These are phyloP conservation scores for Cladophialophora chaetospira DNA, from an alignment of 2,329 filamentous ascomycete genomes.

Conservation along the genomic window DNA sequence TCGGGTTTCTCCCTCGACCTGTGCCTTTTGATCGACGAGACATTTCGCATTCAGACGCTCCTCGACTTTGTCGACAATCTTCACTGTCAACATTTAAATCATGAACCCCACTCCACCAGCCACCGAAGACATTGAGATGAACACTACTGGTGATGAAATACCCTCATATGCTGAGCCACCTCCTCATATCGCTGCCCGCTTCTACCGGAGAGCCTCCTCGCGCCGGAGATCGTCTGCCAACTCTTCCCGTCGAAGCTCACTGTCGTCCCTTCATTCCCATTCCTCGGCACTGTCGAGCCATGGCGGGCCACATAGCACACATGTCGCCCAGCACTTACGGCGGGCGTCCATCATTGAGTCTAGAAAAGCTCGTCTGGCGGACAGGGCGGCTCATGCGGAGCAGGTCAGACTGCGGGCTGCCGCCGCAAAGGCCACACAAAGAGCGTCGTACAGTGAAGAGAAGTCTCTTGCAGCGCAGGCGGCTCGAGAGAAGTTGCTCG, in stretches of 20 bases:
- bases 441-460: conserved; percentile 61
- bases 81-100: neutral
- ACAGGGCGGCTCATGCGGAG: conserved; percentile 66
- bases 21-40: neutral
- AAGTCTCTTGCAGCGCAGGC: conserved; percentile 64
- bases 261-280: conserved; percentile 63
- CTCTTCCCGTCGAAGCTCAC: conserved; percentile 65
- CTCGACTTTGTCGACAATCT: neutral
- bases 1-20: neutral
- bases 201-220: conserved; percentile 56
- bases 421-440: conserved; percentile 60
- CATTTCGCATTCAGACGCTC: too few species aligned
- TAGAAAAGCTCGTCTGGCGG: conserved; percentile 64
- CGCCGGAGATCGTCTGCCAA: conserved; percentile 62
- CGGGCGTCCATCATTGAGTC: conserved; percentile 66
- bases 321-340: conserved; percentile 66
- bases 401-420: conserved; percentile 66
- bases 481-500: conserved; percentile 64
- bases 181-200: conserved; percentile 64
- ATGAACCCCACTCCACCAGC: conserved; percentile 23
- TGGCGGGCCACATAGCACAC: conserved; percentile 57
- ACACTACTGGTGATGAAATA: conserved; percentile 38
- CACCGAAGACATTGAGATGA: conserved; percentile 46
- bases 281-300: conserved; percentile 55
- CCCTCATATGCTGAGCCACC: conserved; percentile 52